Base-by-base conservation (phyloP, 1,284 basidiomycete genomes). In the Pascua sp. region DNA sequence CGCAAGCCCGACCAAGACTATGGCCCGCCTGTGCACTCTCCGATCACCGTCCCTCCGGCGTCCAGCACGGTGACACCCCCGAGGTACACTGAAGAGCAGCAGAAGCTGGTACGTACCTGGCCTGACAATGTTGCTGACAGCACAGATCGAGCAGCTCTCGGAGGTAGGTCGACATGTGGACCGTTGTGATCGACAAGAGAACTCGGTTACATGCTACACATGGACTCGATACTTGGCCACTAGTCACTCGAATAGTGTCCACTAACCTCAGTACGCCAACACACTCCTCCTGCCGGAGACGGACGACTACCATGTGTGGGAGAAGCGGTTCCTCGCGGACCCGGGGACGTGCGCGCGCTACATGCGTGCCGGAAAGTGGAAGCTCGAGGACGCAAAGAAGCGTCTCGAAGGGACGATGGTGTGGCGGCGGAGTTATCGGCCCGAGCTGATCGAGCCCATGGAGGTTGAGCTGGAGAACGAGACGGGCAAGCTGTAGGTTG, bases 301-400 rank as follows among this genome's bases (percentile, higher is more conserved):
- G 11, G 87, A 91, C 69, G 76, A 84, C 10, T 91, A 91, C 69
- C 70, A 85, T 63, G 77, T 80, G 48, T 90, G 88, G 87, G 90
- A 91, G 75, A 73, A 80, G 42, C 82, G 86, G 58, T 91, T 89
- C 86, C 77, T 91, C 9, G 78, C 81, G 59, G 86, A 83, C 67
- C 80, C 84, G 3, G 89, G 89, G 62, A 89, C 87, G 32, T 81
- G 87, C 52, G 83, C 87, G 43, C 84, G 90, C 9, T 92, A 91
- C 72, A 85, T 90, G 82, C 84, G 90, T 40, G 89, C 90, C 0
- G 83, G 87, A 4, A 91, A 91, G 69, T 91, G 89, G 89, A 85
- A 86, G 69, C 68, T 86, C 32, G 81, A 83, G 16, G 87, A 92
- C 56, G 89, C 82, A 8, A 85, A 90, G 78, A 86, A 84, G 69